phyloP scores from a whole-genome alignment of 2,329 filamentous ascomycete species.

The Exophiala sp. region DNA sequence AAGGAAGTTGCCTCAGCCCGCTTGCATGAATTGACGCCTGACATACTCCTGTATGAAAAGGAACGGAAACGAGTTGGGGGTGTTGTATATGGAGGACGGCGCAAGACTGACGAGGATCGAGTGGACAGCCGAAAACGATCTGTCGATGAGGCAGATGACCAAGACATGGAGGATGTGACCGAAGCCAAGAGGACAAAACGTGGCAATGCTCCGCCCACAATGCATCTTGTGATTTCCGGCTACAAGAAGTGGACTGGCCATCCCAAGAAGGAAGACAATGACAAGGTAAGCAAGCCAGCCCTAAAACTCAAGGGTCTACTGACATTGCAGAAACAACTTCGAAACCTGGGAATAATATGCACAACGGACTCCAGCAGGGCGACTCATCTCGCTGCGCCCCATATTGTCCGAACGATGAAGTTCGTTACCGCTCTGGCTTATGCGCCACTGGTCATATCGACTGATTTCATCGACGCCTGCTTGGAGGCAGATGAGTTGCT shows the following conservation, averaged over 20 bases:
- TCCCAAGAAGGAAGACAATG: constrained; percentile 69
- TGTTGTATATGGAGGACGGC: constrained; percentile 57
- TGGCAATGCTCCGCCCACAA: constrained; percentile 57
- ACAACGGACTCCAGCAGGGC: constrained; percentile 72
- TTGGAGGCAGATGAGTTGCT: constrained; percentile 66
- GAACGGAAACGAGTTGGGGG: constrained; percentile 79
- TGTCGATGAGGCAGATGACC: constrained; percentile 36
- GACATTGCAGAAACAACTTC: constrained; percentile 65
- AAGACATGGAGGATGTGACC: constrained; percentile 37
- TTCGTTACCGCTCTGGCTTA: constrained; percentile 84
- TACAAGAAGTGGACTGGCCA: constrained; percentile 78
- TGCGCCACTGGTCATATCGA: constrained; percentile 72
- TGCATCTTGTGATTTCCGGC: constrained; percentile 77
- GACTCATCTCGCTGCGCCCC: constrained; percentile 82
- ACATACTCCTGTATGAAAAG: constrained; percentile 88
- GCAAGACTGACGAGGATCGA: constrained; percentile 42
- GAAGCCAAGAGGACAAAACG: constrained; percentile 54
- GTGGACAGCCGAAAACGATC: constrained; percentile 41
- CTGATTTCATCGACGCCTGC: constrained; percentile 73
- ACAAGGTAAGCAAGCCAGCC: constrained; percentile 60
- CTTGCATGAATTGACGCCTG: constrained; percentile 72
- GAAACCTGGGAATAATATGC: constrained; percentile 76
- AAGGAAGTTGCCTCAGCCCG: constrained; percentile 79
- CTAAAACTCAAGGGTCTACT: constrained; percentile 2
- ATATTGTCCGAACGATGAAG: constrained; percentile 84